A percentile compares a stretch with the other conserved stretches of the same genome.
These are phyloP conservation scores for Hymenotorrendiella dingleyae DNA, from an alignment of 2,329 filamentous ascomycete species.

Conservation along the genomic window DNA sequence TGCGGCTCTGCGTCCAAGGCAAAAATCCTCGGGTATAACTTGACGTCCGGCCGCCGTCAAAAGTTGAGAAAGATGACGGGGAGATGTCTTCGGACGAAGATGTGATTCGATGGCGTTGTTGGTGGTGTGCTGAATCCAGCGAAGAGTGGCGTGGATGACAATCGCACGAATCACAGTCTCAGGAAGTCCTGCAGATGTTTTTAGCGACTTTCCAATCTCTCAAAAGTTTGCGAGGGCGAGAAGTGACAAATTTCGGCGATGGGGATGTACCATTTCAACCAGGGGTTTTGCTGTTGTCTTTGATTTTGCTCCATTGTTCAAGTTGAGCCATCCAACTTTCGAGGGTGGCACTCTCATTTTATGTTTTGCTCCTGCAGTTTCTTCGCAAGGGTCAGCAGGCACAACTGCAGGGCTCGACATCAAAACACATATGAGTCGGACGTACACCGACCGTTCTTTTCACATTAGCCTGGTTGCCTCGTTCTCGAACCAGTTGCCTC, in stretches of 20 bases:
- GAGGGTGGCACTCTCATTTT: constrained; percentile 17
- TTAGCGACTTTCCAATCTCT: constrained; percentile 24
- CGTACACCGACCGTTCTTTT: constrained; percentile 6
- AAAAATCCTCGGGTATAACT: constrained; percentile 6
- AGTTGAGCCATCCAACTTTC: not conserved
- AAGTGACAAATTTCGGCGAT: too few relatives aligned
- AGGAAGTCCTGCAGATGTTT: constrained; percentile 17
- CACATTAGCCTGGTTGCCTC: constrained; percentile 22
- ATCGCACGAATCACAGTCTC: constrained; percentile 20
- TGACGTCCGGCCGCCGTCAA: constrained; percentile 2
- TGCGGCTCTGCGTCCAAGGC: constrained; percentile 9
- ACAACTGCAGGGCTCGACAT: constrained; percentile 11
- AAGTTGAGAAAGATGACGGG: not conserved
- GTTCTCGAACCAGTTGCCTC: constrained; percentile 15
- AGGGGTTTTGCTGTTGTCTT: too few relatives aligned
- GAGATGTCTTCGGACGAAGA: not conserved
- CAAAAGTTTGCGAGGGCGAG: constrained; percentile 7
- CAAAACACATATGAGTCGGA: constrained; percentile 12
- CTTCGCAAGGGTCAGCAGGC: constrained; percentile 17
- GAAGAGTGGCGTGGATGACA: constrained; percentile 13
- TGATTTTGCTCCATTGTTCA: not conserved
- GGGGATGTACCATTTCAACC: too few relatives aligned
- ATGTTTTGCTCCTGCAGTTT: constrained; percentile 14
- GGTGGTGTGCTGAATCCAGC: constrained; percentile 3
- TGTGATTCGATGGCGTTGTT: constrained; percentile 15